Evolutionary conservation across 1,284 basidiomycete genomes (phyloP).

Genomic region (Papiliotrema flavescens): DNA sequence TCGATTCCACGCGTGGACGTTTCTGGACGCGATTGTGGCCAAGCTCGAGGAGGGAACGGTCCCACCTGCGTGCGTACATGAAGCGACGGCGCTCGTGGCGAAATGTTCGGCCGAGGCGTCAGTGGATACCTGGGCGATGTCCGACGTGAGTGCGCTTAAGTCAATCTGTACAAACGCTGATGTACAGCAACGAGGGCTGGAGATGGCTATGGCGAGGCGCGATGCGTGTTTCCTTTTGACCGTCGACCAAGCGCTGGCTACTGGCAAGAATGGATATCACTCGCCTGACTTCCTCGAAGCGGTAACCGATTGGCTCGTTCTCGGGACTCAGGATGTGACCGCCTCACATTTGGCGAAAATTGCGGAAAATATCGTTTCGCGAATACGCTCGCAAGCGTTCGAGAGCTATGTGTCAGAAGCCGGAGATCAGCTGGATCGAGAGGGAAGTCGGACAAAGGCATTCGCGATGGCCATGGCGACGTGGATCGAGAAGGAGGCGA

Average conservation of each 20-base stretch:
- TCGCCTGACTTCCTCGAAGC: slow-evolving; percentile 66
- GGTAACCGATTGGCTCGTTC: slow-evolving; percentile 64
- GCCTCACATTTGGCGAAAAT: slow-evolving; percentile 15
- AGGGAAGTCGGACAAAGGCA: slow-evolving; percentile 31
- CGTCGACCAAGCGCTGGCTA: slow-evolving; percentile 20
- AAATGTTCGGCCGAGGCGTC: slow-evolving; percentile 67
- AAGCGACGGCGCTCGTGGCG: slow-evolving; percentile 71
- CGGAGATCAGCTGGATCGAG: slow-evolving; percentile 44
- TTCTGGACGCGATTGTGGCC: slow-evolving; percentile 79
- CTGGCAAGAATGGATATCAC: slow-evolving; percentile 24
- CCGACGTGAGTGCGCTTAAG: slow-evolving; percentile 61
- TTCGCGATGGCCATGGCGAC: slow-evolving; percentile 67
- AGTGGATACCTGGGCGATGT: slow-evolving; percentile 70
- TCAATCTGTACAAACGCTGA: slow-evolving; percentile 3
- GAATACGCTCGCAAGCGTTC: slow-evolving; percentile 64
- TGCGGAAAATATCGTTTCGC: slow-evolving; percentile 66
- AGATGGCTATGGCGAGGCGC: slow-evolving; percentile 19
- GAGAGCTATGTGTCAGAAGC: slow-evolving; percentile 67
- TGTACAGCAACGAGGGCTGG: slow-evolving; percentile 22
- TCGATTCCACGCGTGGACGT: slow-evolving; percentile 72
- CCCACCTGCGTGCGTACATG: slow-evolving; percentile 88
- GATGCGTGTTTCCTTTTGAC: slow-evolving; percentile 29
- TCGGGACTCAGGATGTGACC: slow-evolving; percentile 58
- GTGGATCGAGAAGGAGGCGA: slow-evolving; percentile 82
- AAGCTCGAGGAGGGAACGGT: slow-evolving; percentile 88